Evolutionary conservation across 2,329 filamentous ascomycete genomes (phyloP).

Genomic region (Orbilia oligospora): DNA sequence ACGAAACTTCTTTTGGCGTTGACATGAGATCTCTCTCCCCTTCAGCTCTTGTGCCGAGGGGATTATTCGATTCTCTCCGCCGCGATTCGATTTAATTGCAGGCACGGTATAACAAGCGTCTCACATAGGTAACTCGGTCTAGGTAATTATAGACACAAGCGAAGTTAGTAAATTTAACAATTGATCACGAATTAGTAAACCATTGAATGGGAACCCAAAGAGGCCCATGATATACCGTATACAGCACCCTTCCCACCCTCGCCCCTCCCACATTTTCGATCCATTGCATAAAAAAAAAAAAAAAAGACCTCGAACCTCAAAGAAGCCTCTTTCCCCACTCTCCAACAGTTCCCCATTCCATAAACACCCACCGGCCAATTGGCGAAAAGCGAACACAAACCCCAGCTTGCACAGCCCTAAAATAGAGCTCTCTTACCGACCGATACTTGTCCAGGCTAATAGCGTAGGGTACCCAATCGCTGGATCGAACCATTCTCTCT

Average conservation of each 20-base stretch:
- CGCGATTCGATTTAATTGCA: background rate
- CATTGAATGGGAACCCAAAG: background rate
- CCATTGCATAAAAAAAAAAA: conserved; percentile 41
- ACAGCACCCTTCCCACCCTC: background rate
- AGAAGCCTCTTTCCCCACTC: conserved; percentile 34
- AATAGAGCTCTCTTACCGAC: conserved; percentile 60
- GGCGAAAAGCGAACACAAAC: conserved; percentile 18
- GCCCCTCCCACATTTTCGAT: conserved; percentile 35
- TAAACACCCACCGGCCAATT: conserved; percentile 38
- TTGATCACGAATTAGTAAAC: background rate
- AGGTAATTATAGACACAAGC: no score
- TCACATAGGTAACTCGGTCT: no score
- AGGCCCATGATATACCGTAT: conserved; percentile 34
- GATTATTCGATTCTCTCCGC: background rate
- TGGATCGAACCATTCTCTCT: conserved; percentile 21
- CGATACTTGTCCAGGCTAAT: conserved; percentile 54
- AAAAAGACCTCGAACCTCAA: conserved; percentile 3
- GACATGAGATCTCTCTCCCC: conserved; percentile 8
- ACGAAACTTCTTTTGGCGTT: conserved; percentile 37
- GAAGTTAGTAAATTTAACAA: background rate
- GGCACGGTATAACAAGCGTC: background rate
- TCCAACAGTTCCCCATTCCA: conserved; percentile 33
- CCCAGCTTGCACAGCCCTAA: conserved; percentile 46
- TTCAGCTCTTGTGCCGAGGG: conserved; percentile 24
- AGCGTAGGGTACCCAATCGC: conserved; percentile 30